Conservation (phyloP, 1,139 yeast species). For the Sugiyamaella japonica region DNA sequence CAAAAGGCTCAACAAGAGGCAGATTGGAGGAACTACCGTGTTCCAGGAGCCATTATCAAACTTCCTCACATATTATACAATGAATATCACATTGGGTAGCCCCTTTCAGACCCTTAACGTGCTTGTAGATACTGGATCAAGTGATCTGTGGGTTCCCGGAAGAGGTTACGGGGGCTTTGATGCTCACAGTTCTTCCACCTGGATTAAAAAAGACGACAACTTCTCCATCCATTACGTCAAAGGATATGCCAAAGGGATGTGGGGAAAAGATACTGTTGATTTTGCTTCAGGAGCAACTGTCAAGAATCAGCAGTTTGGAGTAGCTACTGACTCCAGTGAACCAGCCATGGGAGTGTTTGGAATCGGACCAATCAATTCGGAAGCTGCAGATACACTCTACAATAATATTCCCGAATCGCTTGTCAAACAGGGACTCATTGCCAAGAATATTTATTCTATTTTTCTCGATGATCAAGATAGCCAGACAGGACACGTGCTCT, state of each 20-base stretch:
- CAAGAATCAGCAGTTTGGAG: constrained; percentile 29
- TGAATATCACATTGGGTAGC: constrained; percentile 33
- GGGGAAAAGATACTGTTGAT: constrained; percentile 31
- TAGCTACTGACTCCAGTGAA: constrained; percentile 31
- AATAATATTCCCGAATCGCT: constrained; percentile 60
- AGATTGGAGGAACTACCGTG: constrained; percentile 13
- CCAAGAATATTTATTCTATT: constrained; percentile 55
- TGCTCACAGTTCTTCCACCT: constrained; percentile 23
- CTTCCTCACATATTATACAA: constrained; percentile 37
- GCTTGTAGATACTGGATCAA: constrained; percentile 64
- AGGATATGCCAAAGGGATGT: constrained; percentile 33
- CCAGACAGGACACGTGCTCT: constrained; percentile 49
- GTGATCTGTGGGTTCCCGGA: constrained; percentile 62
- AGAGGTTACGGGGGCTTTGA: constrained; percentile 27
- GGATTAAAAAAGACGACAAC: constrained; percentile 26
- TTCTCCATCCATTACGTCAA: constrained; percentile 32
- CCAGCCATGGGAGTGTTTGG: constrained; percentile 34
- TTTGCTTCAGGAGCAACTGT: constrained; percentile 24
- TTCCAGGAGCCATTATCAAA: constrained; percentile 30
- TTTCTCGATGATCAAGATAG: constrained; percentile 47
- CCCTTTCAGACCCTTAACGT: constrained; percentile 32
- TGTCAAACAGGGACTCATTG: constrained; percentile 52
- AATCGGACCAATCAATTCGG: constrained; percentile 32
- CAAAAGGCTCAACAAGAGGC: constrained; percentile 18
- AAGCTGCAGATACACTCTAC: constrained; percentile 40